Percentiles rank a stretch among this genome's conserved stretches.
These are phyloP conservation scores for Tuber microsphaerosporum DNA, from an alignment of 495 filamentous ascomycete genomes.

Conservation along the genomic window DNA sequence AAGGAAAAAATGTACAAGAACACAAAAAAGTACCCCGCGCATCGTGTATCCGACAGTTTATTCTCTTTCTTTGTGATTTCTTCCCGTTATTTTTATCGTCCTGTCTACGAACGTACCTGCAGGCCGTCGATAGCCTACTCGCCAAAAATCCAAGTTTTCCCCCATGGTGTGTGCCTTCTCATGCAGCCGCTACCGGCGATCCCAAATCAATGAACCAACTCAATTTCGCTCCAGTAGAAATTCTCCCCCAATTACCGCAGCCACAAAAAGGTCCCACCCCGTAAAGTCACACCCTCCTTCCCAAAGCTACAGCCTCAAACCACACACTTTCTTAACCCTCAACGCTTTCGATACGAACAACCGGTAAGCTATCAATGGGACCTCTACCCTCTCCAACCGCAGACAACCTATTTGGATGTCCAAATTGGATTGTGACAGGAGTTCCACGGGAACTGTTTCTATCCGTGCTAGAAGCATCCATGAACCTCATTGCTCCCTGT, in stretches of 20 bases:
- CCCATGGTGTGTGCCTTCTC: background rate
- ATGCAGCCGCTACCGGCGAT: background rate
- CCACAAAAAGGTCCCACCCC: background rate
- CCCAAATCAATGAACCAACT: background rate
- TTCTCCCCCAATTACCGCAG: background rate
- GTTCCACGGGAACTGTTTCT: conserved; percentile 4
- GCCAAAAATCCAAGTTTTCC: background rate
- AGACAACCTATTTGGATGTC: conserved; percentile 6
- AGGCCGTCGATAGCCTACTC: background rate
- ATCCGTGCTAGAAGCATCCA: conserved; percentile 18
- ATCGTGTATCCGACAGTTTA: background rate
- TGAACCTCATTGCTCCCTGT: conserved; percentile 14
- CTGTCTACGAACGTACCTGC: background rate
- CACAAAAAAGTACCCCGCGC: background rate
- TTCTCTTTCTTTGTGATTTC: background rate
- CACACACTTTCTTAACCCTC: conserved; percentile 16
- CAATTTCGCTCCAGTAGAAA: background rate
- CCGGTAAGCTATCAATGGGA: conserved; percentile 18
- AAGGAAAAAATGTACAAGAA: background rate
- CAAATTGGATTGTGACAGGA: conserved; percentile 3
- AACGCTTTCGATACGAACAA: conserved; percentile 22
- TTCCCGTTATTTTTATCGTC: conserved; percentile 7
- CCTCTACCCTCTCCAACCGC: conserved; percentile 8
- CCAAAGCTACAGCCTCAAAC: conserved; percentile 5
- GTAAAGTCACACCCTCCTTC: background rate